Evolutionary conservation across 805 yeast species (phyloP).

Genomic region (Yarrowia deformans): DNA sequence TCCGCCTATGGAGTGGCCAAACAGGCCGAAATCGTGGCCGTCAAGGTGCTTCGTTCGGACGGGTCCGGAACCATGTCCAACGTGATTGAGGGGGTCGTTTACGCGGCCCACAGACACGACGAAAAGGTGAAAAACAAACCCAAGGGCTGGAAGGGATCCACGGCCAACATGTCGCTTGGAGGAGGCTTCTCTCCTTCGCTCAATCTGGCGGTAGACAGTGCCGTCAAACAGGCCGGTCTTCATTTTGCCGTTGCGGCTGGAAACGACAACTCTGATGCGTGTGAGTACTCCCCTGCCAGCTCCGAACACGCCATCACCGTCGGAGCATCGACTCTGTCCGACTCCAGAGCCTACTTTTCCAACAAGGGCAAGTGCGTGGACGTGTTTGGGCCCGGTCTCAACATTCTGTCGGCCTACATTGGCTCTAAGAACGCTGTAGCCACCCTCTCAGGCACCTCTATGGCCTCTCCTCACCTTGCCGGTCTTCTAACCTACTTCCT

Average conservation of each 20-base stretch:
- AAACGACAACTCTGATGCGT: slow-evolving; percentile 56
- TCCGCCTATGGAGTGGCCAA: slow-evolving; percentile 66
- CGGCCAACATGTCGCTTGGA: slow-evolving; percentile 69
- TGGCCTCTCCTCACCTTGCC: slow-evolving; percentile 69
- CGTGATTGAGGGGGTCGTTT: slow-evolving; percentile 68
- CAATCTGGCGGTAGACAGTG: slow-evolving; percentile 66
- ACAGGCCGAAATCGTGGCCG: slow-evolving; percentile 63
- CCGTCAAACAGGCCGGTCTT: slow-evolving; percentile 58
- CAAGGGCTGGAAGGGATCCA: slow-evolving; percentile 64
- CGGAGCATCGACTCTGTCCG: slow-evolving; percentile 57
- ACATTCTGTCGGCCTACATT: slow-evolving; percentile 62
- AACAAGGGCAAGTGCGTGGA: slow-evolving; percentile 63
- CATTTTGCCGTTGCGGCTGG: slow-evolving; percentile 67
- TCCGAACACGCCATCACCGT: slow-evolving; percentile 61
- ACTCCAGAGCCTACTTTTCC: slow-evolving; percentile 60
- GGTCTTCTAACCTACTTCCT: slow-evolving; percentile 64
- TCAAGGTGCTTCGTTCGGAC: slow-evolving; percentile 64
- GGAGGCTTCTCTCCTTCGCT: slow-evolving; percentile 64
- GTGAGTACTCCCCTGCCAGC: slow-evolving; percentile 64
- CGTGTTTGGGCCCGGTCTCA: slow-evolving; percentile 63
- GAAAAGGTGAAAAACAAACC: slow-evolving; percentile 52
- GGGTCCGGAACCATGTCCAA: slow-evolving; percentile 69
- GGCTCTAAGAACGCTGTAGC: slow-evolving; percentile 60
- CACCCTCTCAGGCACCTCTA: slow-evolving; percentile 65
- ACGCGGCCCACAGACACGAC: slow-evolving; percentile 59